Conservation (phyloP, 345 rosid species). For the Hirschfeldia incana region DNA sequence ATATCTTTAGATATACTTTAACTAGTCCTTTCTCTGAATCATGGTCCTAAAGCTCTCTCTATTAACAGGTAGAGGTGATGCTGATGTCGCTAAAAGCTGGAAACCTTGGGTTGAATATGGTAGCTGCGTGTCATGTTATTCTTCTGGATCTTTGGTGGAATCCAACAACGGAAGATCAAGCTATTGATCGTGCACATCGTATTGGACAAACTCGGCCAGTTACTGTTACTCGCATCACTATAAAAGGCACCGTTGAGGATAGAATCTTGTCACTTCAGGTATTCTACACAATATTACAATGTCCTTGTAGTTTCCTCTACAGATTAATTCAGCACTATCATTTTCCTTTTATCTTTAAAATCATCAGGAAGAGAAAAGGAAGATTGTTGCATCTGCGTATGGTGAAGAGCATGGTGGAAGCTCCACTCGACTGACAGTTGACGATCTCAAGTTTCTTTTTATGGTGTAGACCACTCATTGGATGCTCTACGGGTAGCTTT, state of each 20-base stretch:
- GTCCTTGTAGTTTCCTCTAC: not conserved
- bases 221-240: conserved; percentile 82
- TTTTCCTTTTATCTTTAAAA: not conserved
- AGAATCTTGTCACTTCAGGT: conserved; percentile 86
- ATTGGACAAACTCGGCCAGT: conserved; percentile 96
- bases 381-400: conserved; percentile 93
- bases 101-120: conserved; percentile 94
- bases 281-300: conserved; percentile 22
- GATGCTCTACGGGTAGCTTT: not conserved
- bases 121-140: conserved; percentile 91
- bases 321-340: not conserved
- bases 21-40: conserved; percentile 14
- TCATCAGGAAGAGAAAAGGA: conserved; percentile 82
- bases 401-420: conserved; percentile 88
- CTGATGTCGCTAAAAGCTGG: conserved; percentile 95
- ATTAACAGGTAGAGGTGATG: conserved; percentile 69
- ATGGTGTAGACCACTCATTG: conserved; percentile 49
- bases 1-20: conserved; percentile 14
- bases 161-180: conserved; percentile 87
- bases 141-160: conserved; percentile 98
- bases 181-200: conserved; percentile 95
- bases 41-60: conserved; percentile 20
- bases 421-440: conserved; percentile 68
- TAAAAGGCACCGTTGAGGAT: conserved; percentile 83
- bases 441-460: conserved; percentile 71